Percentiles rank a stretch among this genome's conserved stretches.
phyloP scores from a whole-genome alignment of 352 stramenopile genomes.

The Phytopythium mirpurense region DNA sequence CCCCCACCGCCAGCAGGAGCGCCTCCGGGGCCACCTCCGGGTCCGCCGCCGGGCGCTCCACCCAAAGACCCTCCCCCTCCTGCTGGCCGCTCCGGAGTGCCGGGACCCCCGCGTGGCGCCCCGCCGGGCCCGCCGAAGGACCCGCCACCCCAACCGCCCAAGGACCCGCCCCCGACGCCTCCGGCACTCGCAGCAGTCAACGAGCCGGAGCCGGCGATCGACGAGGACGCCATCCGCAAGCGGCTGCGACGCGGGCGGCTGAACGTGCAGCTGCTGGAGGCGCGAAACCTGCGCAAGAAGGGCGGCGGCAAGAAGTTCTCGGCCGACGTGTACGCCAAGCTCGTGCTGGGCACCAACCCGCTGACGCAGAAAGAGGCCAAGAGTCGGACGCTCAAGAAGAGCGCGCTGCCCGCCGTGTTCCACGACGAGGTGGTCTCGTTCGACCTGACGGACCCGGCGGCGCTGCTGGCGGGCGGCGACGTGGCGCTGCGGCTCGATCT shows the following conservation, averaged over 20 bases:
- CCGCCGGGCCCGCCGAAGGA: constrained; percentile 43
- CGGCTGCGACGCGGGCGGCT: constrained; percentile 64
- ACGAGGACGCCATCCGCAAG: constrained; percentile 27
- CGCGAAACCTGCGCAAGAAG: constrained; percentile 53
- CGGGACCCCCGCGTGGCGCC: constrained; percentile 16
- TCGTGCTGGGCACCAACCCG: constrained; percentile 67
- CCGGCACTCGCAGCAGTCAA: constrained; percentile 1
- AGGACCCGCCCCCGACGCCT: constrained; percentile 31
- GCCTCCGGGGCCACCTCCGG: constrained; percentile 17
- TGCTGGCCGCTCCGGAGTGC: constrained; percentile 15
- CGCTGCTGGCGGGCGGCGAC: constrained; percentile 67
- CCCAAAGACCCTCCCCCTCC: constrained; percentile 13
- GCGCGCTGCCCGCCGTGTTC: constrained; percentile 72
- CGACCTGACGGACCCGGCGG: constrained; percentile 74
- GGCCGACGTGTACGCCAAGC: constrained; percentile 80
- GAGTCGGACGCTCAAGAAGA: constrained; percentile 83
- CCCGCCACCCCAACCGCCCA: constrained; percentile 42
- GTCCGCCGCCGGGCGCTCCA: constrained; percentile 18
- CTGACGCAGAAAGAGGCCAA: constrained; percentile 66
- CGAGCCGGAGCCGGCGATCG: constrained; percentile 9
- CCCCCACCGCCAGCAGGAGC: constrained; percentile 27
- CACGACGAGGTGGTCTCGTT: constrained; percentile 80
- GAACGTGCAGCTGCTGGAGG: constrained; percentile 70
- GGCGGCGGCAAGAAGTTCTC: constrained; percentile 53
- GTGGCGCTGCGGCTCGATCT: constrained; percentile 74